A percentile compares a stretch with the other conserved stretches of the same genome.
Evolutionary conservation across 306 rosid genomes (phyloP).

Genomic region (Oxytropis ochrocephala): DNA sequence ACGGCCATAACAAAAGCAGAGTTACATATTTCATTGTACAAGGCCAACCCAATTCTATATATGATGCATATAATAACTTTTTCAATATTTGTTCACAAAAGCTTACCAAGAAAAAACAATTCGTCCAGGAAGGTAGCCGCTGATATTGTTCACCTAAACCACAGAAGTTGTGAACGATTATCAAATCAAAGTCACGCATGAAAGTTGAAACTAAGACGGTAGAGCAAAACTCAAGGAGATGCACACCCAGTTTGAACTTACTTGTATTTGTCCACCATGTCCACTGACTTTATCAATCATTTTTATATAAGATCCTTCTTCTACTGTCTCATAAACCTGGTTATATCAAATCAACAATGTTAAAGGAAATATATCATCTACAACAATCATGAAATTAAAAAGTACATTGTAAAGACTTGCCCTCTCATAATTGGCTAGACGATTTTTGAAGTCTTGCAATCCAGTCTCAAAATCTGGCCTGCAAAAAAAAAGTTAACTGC

Average conservation of each 20-base stretch:
- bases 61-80: neutral
- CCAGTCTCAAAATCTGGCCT: constrained; percentile 98
- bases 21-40: neutral
- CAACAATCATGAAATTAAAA: constrained; percentile 22
- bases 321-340: constrained; percentile 89
- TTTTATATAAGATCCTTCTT: constrained; percentile 97
- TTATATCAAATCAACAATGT: constrained; percentile 18
- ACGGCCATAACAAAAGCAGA: neutral
- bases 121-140: constrained; percentile 99
- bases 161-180: constrained; percentile 2
- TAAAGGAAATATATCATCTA: constrained; percentile 7
- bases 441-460: constrained; percentile 70
- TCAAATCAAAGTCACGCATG: constrained; percentile 10
- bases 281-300: constrained; percentile 99
- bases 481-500: constrained; percentile 34
- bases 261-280: constrained; percentile 95
- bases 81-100: neutral
- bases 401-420: constrained; percentile 31
- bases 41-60: neutral
- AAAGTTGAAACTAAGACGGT: constrained; percentile 12
- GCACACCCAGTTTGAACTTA: constrained; percentile 33
- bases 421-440: constrained; percentile 79
- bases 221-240: neutral
- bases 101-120: constrained; percentile 93
- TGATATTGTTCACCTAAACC: constrained; percentile 91